A percentile compares a stretch with the other conserved stretches of the same genome.
These are phyloP conservation scores for Fraxinus albicans DNA, from an alignment of 305 asterid genomes.

Conservation along the genomic window DNA sequence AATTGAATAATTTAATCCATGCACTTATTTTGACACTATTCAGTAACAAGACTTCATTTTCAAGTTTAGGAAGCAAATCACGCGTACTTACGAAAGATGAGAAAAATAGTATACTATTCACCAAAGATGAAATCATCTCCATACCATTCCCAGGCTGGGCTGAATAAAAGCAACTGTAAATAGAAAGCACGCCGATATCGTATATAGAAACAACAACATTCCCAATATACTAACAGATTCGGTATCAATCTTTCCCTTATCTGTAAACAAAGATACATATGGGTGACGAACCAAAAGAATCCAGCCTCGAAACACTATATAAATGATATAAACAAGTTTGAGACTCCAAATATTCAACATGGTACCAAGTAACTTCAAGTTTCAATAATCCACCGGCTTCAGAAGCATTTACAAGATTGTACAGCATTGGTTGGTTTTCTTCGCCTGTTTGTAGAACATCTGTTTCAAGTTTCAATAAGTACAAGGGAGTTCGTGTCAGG, in stretches of 20 bases:
- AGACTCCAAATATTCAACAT: background rate
- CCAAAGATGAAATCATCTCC: background rate
- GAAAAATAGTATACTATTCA: background rate
- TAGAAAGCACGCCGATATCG: background rate
- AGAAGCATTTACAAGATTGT: conserved; percentile 59
- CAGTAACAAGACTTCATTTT: background rate
- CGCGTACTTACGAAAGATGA: background rate
- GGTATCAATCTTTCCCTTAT: background rate
- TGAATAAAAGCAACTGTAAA: background rate
- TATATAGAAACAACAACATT: background rate
- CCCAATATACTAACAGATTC: background rate
- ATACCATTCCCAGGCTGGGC: background rate
- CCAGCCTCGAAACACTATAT: background rate
- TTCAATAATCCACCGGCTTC: conserved; percentile 12
- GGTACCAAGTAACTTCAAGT: conserved; percentile 12
- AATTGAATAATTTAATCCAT: background rate
- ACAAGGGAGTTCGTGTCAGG: background rate
- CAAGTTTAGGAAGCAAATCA: background rate
- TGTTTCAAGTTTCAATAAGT: conserved; percentile 33
- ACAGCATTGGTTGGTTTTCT: conserved; percentile 90
- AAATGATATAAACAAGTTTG: background rate
- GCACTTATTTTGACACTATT: background rate
- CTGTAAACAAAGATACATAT: background rate
- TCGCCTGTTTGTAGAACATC: conserved; percentile 99
- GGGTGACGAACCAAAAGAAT: background rate